phyloP scores from a whole-genome alignment of 257 asterid genomes.

The Gardenia jasminoides region DNA sequence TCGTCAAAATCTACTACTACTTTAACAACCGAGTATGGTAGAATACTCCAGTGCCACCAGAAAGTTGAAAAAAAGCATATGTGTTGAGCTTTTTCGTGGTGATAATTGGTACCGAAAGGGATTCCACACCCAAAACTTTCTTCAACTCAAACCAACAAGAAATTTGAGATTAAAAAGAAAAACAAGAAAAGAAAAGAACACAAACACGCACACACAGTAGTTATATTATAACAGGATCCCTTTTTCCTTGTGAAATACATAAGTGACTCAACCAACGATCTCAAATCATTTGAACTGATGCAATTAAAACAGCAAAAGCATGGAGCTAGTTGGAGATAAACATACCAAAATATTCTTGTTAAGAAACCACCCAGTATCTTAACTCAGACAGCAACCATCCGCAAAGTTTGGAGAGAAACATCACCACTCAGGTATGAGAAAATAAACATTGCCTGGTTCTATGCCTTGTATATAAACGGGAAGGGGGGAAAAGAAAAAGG shows the following conservation, averaged over 20 bases:
- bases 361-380: background rate
- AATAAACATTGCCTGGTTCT: background rate
- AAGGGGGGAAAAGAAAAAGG: no score
- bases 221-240: background rate
- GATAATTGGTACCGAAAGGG: background rate
- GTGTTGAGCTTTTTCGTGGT: background rate
- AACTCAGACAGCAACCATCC: background rate
- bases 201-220: background rate
- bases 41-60: background rate
- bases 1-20: background rate
- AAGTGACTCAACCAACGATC: background rate
- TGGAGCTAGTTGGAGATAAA: slow-evolving; percentile 16
- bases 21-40: background rate
- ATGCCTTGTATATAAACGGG: background rate
- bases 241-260: background rate
- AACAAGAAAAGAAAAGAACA: no score
- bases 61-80: background rate
- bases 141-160: background rate
- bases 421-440: slow-evolving; percentile 16
- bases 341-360: slow-evolving; percentile 11
- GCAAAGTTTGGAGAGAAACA: background rate
- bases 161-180: background rate
- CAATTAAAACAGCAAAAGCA: slow-evolving; percentile 13
- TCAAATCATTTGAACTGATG: background rate
- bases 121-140: background rate